Conservation (phyloP, 495 filamentous ascomycete species). For the Podospora fimiseda region DNA sequence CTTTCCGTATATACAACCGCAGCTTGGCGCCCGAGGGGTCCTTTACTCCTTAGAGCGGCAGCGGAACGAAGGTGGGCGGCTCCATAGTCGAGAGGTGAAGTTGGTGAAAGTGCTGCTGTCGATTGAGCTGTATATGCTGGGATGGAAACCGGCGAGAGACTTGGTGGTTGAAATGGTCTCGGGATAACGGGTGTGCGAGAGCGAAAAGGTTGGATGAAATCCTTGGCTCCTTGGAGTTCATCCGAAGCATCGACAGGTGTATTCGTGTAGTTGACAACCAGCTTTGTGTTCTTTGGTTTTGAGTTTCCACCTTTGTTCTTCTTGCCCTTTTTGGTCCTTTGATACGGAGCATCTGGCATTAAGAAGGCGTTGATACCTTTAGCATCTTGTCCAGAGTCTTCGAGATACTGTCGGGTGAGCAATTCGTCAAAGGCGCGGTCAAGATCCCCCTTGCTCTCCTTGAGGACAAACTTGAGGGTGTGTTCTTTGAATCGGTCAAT, state of each 20-base stretch:
- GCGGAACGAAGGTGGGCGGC: conserved; percentile 19
- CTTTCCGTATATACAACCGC: conserved; percentile 34
- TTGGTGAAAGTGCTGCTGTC: neutral
- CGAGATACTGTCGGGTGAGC: conserved; percentile 66
- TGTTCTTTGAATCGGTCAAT: conserved; percentile 50
- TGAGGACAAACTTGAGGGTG: conserved; percentile 57
- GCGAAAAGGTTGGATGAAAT: conserved; percentile 5
- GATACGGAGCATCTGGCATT: conserved; percentile 33
- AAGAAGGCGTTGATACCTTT: conserved; percentile 80
- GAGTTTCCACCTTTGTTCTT: conserved; percentile 23
- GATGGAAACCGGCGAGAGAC: neutral
- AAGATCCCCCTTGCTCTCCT: conserved; percentile 56
- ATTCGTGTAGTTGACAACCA: conserved; percentile 19
- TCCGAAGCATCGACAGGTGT: conserved; percentile 15
- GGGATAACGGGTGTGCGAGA: neutral
- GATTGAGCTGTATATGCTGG: neutral
- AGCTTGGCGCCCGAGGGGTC: conserved; percentile 36
- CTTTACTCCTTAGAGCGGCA: conserved; percentile 27
- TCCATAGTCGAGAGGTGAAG: conserved; percentile 1
- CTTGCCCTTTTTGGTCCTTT: conserved; percentile 45
- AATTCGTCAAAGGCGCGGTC: conserved; percentile 74
- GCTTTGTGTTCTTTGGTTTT: conserved; percentile 13
- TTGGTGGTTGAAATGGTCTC: neutral
- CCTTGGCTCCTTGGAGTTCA: conserved; percentile 24
- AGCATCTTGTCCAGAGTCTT: conserved; percentile 49